phyloP scores from a whole-genome alignment of 2,329 filamentous ascomycete species.

The Bisporella sp. region DNA sequence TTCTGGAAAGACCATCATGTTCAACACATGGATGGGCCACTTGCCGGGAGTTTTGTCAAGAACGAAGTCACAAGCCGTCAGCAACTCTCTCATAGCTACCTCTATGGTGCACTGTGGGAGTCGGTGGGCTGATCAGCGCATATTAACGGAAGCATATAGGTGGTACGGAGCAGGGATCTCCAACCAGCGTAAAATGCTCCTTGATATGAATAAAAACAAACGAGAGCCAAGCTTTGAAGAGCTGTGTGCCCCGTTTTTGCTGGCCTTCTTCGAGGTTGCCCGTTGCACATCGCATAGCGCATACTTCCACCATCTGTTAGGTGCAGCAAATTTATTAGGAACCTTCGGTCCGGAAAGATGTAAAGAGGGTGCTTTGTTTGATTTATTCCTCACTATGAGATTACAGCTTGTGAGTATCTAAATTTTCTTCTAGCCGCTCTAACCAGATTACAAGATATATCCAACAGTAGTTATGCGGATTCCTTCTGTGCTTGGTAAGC shows the following conservation, averaged over 20 bases:
- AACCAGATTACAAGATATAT: neutral
- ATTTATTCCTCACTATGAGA: neutral
- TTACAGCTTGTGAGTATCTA: neutral
- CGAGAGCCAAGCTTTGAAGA: neutral
- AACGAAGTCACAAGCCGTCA: no score
- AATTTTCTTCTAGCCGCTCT: neutral
- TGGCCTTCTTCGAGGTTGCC: neutral
- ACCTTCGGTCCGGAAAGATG: neutral
- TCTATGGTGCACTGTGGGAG: no score
- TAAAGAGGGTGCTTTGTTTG: neutral
- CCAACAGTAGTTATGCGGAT: neutral
- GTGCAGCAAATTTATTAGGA: neutral
- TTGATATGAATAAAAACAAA: neutral
- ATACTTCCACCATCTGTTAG: neutral
- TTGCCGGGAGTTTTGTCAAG: no score
- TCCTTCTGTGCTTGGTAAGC: neutral
- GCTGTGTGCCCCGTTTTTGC: neutral
- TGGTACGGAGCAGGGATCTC: neutral
- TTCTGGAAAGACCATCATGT: no score
- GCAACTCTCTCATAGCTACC: no score
- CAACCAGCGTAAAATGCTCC: neutral
- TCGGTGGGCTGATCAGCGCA: no score
- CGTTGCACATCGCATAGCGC: neutral
- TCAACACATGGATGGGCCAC: no score
- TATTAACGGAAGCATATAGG: neutral